phyloP scores from a whole-genome alignment of 148 eudicot species.

The Camellia sinensis region DNA sequence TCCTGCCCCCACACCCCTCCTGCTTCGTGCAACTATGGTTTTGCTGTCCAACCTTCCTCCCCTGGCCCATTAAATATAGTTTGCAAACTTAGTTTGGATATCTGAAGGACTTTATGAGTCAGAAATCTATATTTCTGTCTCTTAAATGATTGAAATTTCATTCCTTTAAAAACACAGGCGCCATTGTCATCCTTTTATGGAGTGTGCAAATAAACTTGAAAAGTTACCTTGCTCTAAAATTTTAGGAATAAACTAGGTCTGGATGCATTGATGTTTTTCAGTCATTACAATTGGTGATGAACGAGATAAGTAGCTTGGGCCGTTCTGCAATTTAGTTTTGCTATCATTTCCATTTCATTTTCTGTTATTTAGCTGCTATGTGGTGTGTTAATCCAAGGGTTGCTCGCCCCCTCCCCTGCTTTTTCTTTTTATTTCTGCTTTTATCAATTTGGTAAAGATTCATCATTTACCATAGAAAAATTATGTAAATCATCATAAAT shows the following conservation, averaged over 20 bases:
- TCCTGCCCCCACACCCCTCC: too few relatives aligned
- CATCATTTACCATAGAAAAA: neutral
- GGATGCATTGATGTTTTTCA: neutral
- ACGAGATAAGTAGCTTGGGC: neutral
- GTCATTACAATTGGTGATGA: neutral
- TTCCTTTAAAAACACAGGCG: neutral
- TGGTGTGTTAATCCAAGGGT: neutral
- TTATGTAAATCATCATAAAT: neutral
- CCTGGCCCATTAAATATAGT: neutral
- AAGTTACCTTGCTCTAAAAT: neutral
- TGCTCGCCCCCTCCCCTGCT: neutral
- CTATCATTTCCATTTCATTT: neutral
- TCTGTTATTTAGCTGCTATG: neutral
- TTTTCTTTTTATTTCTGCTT: neutral
- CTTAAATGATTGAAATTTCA: neutral
- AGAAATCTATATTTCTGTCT: neutral
- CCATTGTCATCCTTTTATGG: neutral
- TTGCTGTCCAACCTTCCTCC: neutral
- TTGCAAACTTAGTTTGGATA: neutral
- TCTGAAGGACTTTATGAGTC: neutral
- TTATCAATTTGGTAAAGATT: neutral
- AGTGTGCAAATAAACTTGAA: neutral
- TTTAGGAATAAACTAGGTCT: neutral
- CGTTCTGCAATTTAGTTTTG: neutral
- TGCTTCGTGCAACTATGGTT: too few relatives aligned